Evolutionary conservation across 371 early-diverging fungal genomes (phyloP).

Genomic region (Syncephalastrum racemosum): DNA sequence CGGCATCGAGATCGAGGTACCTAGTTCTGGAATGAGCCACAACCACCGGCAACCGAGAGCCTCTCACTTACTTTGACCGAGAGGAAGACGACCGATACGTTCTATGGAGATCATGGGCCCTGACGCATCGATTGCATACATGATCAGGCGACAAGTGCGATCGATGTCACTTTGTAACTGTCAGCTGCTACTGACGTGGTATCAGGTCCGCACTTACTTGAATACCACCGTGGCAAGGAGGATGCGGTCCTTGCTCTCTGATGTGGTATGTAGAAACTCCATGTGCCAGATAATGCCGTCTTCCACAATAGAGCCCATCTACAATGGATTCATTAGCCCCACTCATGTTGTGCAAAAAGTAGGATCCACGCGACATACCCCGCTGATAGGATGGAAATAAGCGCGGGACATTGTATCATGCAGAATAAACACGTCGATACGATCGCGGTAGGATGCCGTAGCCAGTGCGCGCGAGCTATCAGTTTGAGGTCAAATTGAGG

Average conservation of each 20-base stretch:
- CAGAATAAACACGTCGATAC: conserved; percentile 39
- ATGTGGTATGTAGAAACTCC: conserved; percentile 43
- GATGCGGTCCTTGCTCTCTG: conserved; percentile 22
- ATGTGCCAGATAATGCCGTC: conserved; percentile 51
- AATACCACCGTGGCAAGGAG: conserved; percentile 32
- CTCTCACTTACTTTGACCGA: conserved; percentile 30
- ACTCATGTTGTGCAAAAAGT: neutral
- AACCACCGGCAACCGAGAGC: too few relatives aligned
- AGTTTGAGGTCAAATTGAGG: neutral
- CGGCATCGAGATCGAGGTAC: conserved; percentile 37
- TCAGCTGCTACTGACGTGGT: neutral
- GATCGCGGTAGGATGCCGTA: conserved; percentile 39
- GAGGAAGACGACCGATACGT: conserved; percentile 32
- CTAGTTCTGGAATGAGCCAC: conserved; percentile 9
- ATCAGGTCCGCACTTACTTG: conserved; percentile 22
- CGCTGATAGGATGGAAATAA: conserved; percentile 34
- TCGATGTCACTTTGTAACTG: conserved; percentile 31
- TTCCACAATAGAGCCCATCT: conserved; percentile 35
- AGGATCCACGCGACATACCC: conserved; percentile 18
- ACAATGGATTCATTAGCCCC: neutral
- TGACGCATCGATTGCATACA: conserved; percentile 36
- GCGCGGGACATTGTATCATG: conserved; percentile 24
- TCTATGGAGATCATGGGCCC: conserved; percentile 27
- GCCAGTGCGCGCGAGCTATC: conserved; percentile 41
- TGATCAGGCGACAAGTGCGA: conserved; percentile 25